Conservation (phyloP, 2,329 filamentous ascomycete species). For the Didymellaceae sp. region DNA sequence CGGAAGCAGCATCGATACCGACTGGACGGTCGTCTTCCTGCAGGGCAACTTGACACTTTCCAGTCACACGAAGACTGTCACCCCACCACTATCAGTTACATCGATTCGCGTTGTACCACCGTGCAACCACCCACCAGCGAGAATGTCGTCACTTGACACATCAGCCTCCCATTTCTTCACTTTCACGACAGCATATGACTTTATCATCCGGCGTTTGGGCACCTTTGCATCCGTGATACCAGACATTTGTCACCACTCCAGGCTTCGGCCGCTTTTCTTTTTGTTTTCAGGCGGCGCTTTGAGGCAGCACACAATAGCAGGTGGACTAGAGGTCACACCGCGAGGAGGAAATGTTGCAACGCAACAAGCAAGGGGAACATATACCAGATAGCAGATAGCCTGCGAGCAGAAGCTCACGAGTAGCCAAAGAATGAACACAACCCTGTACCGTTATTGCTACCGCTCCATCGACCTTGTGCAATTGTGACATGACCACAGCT, state of each 20-base stretch:
- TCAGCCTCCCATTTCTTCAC: slow-evolving; percentile 29
- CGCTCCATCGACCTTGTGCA: neutral
- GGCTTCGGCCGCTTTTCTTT: slow-evolving; percentile 33
- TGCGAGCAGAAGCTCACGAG: slow-evolving; percentile 9
- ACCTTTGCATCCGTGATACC: slow-evolving; percentile 45
- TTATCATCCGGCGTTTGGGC: slow-evolving; percentile 38
- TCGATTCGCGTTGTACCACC: slow-evolving; percentile 6
- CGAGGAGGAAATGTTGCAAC: slow-evolving; percentile 12
- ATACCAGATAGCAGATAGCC: slow-evolving; percentile 13
- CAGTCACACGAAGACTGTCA: slow-evolving; percentile 14
- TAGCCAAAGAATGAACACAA: slow-evolving; percentile 16
- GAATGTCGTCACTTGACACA: slow-evolving; percentile 25
- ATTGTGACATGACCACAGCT: neutral
- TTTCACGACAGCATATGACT: slow-evolving; percentile 41
- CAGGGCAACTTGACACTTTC: slow-evolving; percentile 8
- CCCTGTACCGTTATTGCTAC: neutral
- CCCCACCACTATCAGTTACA: slow-evolving; percentile 6
- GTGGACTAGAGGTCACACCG: slow-evolving; percentile 19
- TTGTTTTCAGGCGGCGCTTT: slow-evolving; percentile 2
- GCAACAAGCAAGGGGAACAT: slow-evolving; percentile 12
- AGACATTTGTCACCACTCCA: slow-evolving; percentile 46
- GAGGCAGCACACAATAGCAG: slow-evolving; percentile 9
- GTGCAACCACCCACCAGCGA: slow-evolving; percentile 8
- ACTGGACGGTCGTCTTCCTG: slow-evolving; percentile 11
- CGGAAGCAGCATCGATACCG: slow-evolving; percentile 8